Evolutionary conservation across 768 basidiomycete species (phyloP).

Genomic region (Imleria badia): DNA sequence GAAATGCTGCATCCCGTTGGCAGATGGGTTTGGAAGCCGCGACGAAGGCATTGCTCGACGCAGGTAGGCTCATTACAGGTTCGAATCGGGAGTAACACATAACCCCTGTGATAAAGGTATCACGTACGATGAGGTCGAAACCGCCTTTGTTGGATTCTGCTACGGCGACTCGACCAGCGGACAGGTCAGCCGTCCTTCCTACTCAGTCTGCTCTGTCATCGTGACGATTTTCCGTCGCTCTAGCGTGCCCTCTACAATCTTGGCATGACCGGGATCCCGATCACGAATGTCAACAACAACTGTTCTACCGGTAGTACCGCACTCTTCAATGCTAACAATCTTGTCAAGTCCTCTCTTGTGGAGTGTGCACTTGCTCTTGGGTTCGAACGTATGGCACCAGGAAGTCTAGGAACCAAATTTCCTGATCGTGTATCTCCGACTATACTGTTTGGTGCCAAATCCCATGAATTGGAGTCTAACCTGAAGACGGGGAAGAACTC

Average conservation of each 20-base stretch:
- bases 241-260: conserved; percentile 80
- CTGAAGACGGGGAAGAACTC: conserved; percentile 52
- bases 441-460: conserved; percentile 42
- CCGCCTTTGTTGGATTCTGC: conserved; percentile 74
- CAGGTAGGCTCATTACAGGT: conserved; percentile 44
- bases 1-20: background rate
- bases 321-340: conserved; percentile 68
- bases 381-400: conserved; percentile 82
- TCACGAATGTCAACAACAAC: conserved; percentile 87
- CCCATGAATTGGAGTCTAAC: conserved; percentile 47
- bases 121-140: conserved; percentile 74
- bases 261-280: conserved; percentile 80
- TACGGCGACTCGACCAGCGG: conserved; percentile 80
- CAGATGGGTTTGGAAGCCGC: conserved; percentile 88
- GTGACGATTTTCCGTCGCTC: background rate
- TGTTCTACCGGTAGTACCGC: conserved; percentile 83
- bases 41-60: conserved; percentile 84
- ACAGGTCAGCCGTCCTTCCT: conserved; percentile 47
- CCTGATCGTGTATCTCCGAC: conserved; percentile 52
- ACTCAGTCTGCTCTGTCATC: background rate
- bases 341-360: conserved; percentile 65
- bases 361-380: conserved; percentile 82
- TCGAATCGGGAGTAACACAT: background rate
- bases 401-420: conserved; percentile 67
- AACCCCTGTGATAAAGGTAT: conserved; percentile 50